A percentile compares a stretch with the other conserved stretches of the same genome.
These are phyloP conservation scores for Noccaea caerulescens DNA, from an alignment of 345 rosid genomes.

Conservation along the genomic window DNA sequence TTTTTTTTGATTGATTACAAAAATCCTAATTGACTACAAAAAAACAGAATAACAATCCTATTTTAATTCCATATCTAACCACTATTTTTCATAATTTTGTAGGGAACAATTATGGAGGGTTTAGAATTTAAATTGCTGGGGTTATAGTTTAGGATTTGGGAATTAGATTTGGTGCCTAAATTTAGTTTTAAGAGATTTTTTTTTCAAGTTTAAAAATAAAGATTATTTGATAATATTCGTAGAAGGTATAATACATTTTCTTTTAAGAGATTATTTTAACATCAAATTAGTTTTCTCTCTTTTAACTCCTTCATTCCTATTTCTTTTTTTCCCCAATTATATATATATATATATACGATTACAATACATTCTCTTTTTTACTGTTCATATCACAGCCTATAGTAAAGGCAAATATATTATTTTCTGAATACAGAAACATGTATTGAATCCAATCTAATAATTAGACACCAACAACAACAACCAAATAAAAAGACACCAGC, in stretches of 20 bases:
- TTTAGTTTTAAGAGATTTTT: no score
- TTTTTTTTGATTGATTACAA: background rate
- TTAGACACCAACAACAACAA: slow-evolving; percentile 1
- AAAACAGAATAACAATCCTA: background rate
- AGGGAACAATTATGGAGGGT: no score
- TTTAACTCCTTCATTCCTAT: background rate
- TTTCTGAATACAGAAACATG: slow-evolving; percentile 1
- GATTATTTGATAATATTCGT: no score
- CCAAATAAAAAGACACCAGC: slow-evolving; percentile 8
- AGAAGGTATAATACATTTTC: no score
- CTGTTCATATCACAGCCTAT: background rate
- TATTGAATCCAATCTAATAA: background rate
- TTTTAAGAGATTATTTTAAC: no score
- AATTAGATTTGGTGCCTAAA: no score
- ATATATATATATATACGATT: background rate
- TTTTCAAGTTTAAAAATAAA: no score
- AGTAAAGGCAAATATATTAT: background rate
- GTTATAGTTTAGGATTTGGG: no score
- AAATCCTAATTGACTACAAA: slow-evolving; percentile 15
- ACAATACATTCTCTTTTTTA: background rate
- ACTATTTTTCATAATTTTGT: background rate
- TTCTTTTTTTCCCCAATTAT: background rate
- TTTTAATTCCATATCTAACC: slow-evolving; percentile 6
- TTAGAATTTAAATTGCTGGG: no score
- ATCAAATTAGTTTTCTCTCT: background rate